phyloP scores from a whole-genome alignment of 2,329 filamentous ascomycete genomes.

The Ascochyta koolunga region DNA sequence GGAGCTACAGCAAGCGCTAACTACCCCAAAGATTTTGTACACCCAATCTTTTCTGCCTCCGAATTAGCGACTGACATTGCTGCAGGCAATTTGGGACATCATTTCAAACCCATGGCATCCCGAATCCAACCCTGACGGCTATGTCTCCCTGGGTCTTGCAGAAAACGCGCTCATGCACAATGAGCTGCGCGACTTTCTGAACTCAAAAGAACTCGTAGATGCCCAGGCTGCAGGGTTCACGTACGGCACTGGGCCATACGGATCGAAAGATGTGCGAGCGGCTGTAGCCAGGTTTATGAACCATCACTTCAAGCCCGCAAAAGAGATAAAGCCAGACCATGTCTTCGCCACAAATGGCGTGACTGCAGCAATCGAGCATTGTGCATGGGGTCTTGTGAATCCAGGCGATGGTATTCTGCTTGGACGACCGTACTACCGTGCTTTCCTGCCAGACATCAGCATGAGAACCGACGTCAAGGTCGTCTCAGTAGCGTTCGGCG shows the following conservation, averaged over 20 bases:
- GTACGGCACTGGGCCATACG: slow-evolving; percentile 51
- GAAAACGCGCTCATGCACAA: slow-evolving; percentile 62
- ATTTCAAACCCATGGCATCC: slow-evolving; percentile 55
- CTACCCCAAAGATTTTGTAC: slow-evolving; percentile 4
- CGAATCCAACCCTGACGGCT: slow-evolving; percentile 51
- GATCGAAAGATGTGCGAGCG: slow-evolving; percentile 43
- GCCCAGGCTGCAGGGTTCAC: slow-evolving; percentile 36
- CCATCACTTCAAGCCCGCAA: slow-evolving; percentile 37
- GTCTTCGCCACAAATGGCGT: slow-evolving; percentile 51
- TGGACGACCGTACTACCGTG: slow-evolving; percentile 56
- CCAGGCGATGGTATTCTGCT: slow-evolving; percentile 52
- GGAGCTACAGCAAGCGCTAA: slow-evolving; percentile 5
- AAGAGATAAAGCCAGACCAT: slow-evolving; percentile 41
- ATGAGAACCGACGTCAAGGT: slow-evolving; percentile 53
- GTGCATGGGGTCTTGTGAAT: slow-evolving; percentile 50
- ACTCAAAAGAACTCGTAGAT: slow-evolving; percentile 44
- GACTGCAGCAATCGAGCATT: slow-evolving; percentile 51
- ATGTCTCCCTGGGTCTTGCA: slow-evolving; percentile 59
- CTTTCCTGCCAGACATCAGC: slow-evolving; percentile 55
- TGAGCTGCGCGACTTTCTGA: slow-evolving; percentile 51
- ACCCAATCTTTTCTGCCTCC: neutral
- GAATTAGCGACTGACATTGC: neutral
- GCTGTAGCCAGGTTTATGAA: slow-evolving; percentile 49
- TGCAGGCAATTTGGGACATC: slow-evolving; percentile 40
- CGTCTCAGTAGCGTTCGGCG: slow-evolving; percentile 53